Evolutionary conservation across 164 flowering plant species (phyloP), one percentile per base, ranked within the genome.

Genomic region (Taxillus chinensis): DNA sequence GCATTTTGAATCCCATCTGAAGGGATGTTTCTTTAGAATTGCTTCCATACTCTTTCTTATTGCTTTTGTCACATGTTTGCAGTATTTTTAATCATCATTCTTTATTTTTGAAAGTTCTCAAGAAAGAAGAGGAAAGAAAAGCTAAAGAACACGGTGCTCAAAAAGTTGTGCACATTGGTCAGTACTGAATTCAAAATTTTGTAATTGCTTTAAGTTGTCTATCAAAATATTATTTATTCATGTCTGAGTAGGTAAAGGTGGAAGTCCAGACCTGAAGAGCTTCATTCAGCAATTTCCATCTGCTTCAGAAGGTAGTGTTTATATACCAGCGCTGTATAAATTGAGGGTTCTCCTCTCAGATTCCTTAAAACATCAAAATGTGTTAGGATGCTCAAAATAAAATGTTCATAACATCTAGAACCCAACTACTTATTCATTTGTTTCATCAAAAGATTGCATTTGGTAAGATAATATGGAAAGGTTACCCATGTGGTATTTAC

Each of bases 71-170:
- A 43, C 42, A 49, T 57, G 40, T 46, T 56, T 27, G 48, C n/a
- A 39, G 15, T 7, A 42, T 48, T 54, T n/a, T 70, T 45, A 41
- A 27, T 16, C 40, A 11, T 52, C 8, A n/a, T 67, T 73, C 39
- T 61, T 15, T 51, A 51, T 51, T 14, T n/a, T 51, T 7, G 0
- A 27, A 17, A 89, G 98, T 76, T 67, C 79, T 87, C 38, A 86
- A 89, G 80, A 83, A 88, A 80, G 96, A 89, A 75, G 90, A 88
- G 77, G 90, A 87, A 80, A 77, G 74, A 72, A 84, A 67, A 71
- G 79, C 86, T 52, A 80, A 67, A 71, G 77, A 72, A 64, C 78
- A 82, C 39, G 64, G 17, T 66, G 51, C 45, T 48, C 73, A 64
- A 5, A 81, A 76, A 70, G 63, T 62, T 39, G 56, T 51, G 39